Base-by-base conservation (phyloP, 2,329 filamentous ascomycete genomes). In the Saccharata proteae region DNA sequence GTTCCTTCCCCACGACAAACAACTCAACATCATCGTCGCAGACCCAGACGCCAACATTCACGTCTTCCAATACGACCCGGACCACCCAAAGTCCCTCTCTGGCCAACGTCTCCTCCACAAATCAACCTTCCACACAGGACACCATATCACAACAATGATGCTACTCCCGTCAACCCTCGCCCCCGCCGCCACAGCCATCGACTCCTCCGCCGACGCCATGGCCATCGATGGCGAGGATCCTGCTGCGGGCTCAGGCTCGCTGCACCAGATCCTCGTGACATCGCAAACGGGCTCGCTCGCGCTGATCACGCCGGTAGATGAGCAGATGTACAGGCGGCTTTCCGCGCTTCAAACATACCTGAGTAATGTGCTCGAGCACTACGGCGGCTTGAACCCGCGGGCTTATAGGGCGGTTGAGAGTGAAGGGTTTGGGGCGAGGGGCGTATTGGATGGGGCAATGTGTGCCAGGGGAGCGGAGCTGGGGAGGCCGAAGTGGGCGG, bases 71-170 rank as follows among this genome's bases (percentile, higher is more conserved):
- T 98, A 90, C 47, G 86, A 96, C 47, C 90, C 90, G 1, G 88
- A 96, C 49, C 80, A 96, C 50, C 88, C 88, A 11, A 92, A 93
- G 62, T 92, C 85, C 5, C 74, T 93, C 19, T 81, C 88, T 35
- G 90, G 90, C 29, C 80, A 86, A 46, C 73, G 86, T 23, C 71
- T 98, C 15, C 70, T 98, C 6, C 83, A 88, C 55, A 77, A 82
- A 37, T 83, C 81, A 32, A 82, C 84, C 36, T 96, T 98, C 60
- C 79, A 86, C 50, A 76, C 82, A 0, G 85, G 83, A 21, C 82
- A 93, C 54, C 70, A 78, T 40, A 74, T 81, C 0, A 78, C 80
- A 1, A 71, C 70, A 21, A 78, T 85, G 43, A 74, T 78, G 13
- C 71, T 94, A 29, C 67, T 96, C 19, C 80, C 82, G 1, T 76